Base-by-base conservation (phyloP, 202 grass and related monocot species). In the Schoenoplectus tabernaemontani region DNA sequence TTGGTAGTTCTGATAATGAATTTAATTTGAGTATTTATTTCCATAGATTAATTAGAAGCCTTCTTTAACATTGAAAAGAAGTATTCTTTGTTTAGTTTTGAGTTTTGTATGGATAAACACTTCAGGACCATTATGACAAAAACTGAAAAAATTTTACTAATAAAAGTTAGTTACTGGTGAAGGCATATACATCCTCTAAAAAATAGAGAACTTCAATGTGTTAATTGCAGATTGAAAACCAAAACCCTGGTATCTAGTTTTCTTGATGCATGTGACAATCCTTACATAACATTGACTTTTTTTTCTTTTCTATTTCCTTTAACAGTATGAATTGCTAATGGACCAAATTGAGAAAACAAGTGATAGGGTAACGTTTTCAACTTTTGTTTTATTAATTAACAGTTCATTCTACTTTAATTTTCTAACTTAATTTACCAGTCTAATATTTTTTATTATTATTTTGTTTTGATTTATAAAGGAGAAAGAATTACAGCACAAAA, bases 271-370 rank as follows among this genome's bases (percentile, higher is more conserved):
- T 5, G 32, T 64, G 1, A 30, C 10, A 11, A 9, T 57, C 2
- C 63, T 66, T 13, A 76, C 62, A 66, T 34, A 32, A 6, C 81
- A 46, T 33, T 81, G 1, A 2, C 2, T 71, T 58, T 48, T 67
- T 22, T 70, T 22, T 80, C 16, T 34, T 39, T 22, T 72, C 16
- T 26, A 46, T 69, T 76, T 83, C 26, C 22, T 70, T 37, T 85
- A 66, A 76, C 92, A 99, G 96, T 81, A 87, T 80, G 96, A 99
- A 86, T 80, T 91, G 47, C 47, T 99, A 64, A 79, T 91, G 86
- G 87, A 88, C 0, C 86, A 99, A 83, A 99, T 96, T 30, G 88
- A 84, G 38, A 90, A 77, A 75, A 86, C 86, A 88, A 79, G 32
- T 59, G 93, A 89, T 84, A 89, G 81, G 96, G 96, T 98, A 93